These are phyloP conservation scores for Vickermania ingenoplastis DNA, from an alignment of 208 protist genomes.

Conservation along the genomic window DNA sequence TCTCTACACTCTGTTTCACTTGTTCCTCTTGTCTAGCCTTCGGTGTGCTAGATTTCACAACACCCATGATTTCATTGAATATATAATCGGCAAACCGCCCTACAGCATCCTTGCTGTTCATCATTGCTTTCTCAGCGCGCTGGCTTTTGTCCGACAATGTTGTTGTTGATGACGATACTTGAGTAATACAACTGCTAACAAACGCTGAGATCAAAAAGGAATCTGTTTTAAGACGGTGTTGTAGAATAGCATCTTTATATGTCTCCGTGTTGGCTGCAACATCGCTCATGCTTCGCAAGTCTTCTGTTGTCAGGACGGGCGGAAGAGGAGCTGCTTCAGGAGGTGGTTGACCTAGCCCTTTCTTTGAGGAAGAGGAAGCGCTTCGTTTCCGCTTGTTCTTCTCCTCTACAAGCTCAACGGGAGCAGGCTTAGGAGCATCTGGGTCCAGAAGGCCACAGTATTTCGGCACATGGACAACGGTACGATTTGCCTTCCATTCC, in stretches of 20 bases:
- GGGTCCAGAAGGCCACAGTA: conserved; percentile 25
- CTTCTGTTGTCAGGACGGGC: background rate
- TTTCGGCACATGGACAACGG: conserved; percentile 21
- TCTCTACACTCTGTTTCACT: no score
- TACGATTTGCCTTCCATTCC: conserved; percentile 10
- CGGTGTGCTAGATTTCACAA: background rate
- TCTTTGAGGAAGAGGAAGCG: background rate
- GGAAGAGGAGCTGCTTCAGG: background rate
- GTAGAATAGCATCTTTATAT: conserved; percentile 4
- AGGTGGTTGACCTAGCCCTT: background rate
- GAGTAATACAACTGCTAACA: conserved; percentile 8
- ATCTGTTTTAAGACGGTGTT: conserved; percentile 2
- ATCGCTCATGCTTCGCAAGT: conserved; percentile 15
- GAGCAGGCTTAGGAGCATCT: conserved; percentile 8
- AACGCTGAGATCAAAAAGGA: conserved; percentile 8
- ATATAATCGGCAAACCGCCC: conserved; percentile 18
- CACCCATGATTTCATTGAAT: conserved; percentile 15
- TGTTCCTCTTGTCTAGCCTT: background rate
- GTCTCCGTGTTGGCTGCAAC: conserved; percentile 16
- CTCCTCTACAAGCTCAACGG: conserved; percentile 9
- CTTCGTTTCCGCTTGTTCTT: background rate
- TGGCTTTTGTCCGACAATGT: conserved; percentile 7
- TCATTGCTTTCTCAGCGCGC: conserved; percentile 16
- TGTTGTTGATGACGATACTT: conserved; percentile 11
- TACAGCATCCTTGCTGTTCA: conserved; percentile 11